Conservation (phyloP, 1,139 yeast genomes). For the Trichomonascaceae sp. region DNA sequence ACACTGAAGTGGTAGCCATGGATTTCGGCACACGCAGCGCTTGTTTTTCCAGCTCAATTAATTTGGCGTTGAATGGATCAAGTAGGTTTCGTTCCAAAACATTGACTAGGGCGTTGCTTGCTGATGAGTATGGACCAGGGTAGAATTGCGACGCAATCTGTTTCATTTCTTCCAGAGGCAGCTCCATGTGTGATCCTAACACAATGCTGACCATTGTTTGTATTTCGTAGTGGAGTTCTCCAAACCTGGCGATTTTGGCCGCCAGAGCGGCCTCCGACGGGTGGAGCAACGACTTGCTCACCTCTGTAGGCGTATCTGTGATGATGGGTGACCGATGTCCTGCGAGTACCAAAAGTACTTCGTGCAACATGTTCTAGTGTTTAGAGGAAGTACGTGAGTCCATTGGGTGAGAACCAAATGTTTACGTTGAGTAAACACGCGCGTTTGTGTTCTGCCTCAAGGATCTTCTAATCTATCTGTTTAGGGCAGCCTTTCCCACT, state of each 20-base stretch:
- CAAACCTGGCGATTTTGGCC: slow-evolving; percentile 12
- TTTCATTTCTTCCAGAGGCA: slow-evolving; percentile 4
- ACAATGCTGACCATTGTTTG: slow-evolving; percentile 7
- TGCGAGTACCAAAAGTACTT: slow-evolving; percentile 14
- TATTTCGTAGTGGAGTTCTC: slow-evolving; percentile 10
- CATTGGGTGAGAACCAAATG: no score
- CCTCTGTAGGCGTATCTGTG: slow-evolving; percentile 5
- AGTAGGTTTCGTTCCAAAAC: slow-evolving; percentile 9
- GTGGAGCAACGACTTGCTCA: slow-evolving; percentile 7
- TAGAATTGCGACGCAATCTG: slow-evolving; percentile 1
- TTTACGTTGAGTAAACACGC: no score
- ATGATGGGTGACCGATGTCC: slow-evolving; percentile 15
- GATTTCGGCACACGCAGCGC: slow-evolving; percentile 8
- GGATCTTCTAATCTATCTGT: no score
- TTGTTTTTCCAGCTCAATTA: slow-evolving; percentile 11
- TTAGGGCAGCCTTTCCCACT: no score
- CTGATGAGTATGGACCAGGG: slow-evolving; percentile 12
- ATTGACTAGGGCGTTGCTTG: slow-evolving; percentile 13
- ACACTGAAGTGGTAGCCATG: no score
- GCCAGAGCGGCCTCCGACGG: slow-evolving; percentile 12
- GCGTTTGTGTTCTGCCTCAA: no score
- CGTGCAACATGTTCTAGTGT: slow-evolving; percentile 18
- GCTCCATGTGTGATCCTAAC: slow-evolving; percentile 8
- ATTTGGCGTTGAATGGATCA: slow-evolving; percentile 8
- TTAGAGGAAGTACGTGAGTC: no score